Evolutionary conservation across 805 yeast species (phyloP).

Genomic region (Saccharomycopsis capsularis): DNA sequence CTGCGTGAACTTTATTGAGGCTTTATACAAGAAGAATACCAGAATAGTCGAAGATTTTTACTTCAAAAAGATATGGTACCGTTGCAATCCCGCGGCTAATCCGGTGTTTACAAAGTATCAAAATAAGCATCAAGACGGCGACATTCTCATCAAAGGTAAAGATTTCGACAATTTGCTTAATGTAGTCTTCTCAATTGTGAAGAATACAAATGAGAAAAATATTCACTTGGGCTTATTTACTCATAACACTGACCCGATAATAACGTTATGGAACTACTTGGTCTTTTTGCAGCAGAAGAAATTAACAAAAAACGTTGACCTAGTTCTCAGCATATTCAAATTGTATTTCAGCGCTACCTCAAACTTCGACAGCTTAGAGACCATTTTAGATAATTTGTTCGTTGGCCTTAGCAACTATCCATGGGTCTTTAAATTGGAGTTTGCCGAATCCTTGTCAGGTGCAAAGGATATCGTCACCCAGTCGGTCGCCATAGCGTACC

Average conservation of each 20-base stretch:
- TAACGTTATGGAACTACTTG: constrained; percentile 40
- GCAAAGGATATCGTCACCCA: constrained; percentile 1
- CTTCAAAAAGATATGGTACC: constrained; percentile 41
- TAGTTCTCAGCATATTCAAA: constrained; percentile 29
- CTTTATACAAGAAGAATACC: constrained; percentile 43
- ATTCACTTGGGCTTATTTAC: constrained; percentile 29
- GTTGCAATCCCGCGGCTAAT: background rate
- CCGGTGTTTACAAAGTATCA: background rate
- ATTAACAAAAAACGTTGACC: constrained; percentile 25
- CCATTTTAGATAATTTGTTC: constrained; percentile 15
- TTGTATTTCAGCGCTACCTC: constrained; percentile 26
- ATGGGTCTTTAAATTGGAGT: constrained; percentile 8
- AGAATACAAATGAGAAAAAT: constrained; percentile 33
- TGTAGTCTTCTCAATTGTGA: constrained; percentile 56
- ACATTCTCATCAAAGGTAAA: constrained; percentile 37
- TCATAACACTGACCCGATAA: constrained; percentile 26
- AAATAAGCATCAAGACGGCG: constrained; percentile 23
- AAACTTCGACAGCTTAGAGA: background rate
- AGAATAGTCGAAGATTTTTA: constrained; percentile 53
- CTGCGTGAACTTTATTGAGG: constrained; percentile 46
- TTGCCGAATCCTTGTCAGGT: background rate
- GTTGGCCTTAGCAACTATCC: constrained; percentile 15
- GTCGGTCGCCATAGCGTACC: constrained; percentile 3
- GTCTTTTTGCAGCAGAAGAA: constrained; percentile 30
- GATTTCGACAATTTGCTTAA: constrained; percentile 56